Base-by-base conservation (phyloP, 495 filamentous ascomycete species). In the Xylaria grammica region DNA sequence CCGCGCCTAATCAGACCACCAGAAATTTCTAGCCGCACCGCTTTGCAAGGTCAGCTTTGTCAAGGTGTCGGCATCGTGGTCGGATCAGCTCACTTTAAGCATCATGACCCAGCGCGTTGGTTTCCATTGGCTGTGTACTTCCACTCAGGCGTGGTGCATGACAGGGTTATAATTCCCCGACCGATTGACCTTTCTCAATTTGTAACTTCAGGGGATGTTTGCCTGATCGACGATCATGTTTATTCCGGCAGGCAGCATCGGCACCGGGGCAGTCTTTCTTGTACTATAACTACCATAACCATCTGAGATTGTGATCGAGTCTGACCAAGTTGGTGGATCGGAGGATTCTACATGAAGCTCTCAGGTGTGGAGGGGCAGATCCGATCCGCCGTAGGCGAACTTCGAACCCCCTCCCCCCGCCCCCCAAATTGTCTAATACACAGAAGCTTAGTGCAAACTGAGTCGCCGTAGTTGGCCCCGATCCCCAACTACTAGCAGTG, bases 51-150 rank as follows among this genome's bases (percentile, higher is more conserved):
- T 59, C 56, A 48, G 56, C 54, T 58, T 58, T 38, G 38, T 38
- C 54, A 58, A 48, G 42, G 56, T 59, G 56, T 59, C 29, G 42
- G 19, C 44, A 59, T 48, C 56, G 56, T 59, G 15, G 56, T 22
- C 22, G 62, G 51, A 64, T 64, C 62, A 64, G 51, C 51, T 57
- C 62, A 57, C 29, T 53, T 53, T 48, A 40, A 64, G 60, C 51
- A 53, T 49, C 44, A 30, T 46, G 53, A 40, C 62, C 62, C 52
- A 55, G 32, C 52, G 53, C 49, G 52, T 49, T 46, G 51, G 51
- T 52, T 64, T 64, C 52, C 52, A 64, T 64, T 64, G 62, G 62
- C 49, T 62, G 59, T 62, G 59, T 50, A 15, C 50, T 50, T 49
- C 34, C 40, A 44, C 60, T 53, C 38, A 44, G 59, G 46, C 58